Evolutionary conservation across 495 filamentous ascomycete species (phyloP), one percentile per base, ranked within the genome.

Genomic region (Aspergillus avenaceus): DNA sequence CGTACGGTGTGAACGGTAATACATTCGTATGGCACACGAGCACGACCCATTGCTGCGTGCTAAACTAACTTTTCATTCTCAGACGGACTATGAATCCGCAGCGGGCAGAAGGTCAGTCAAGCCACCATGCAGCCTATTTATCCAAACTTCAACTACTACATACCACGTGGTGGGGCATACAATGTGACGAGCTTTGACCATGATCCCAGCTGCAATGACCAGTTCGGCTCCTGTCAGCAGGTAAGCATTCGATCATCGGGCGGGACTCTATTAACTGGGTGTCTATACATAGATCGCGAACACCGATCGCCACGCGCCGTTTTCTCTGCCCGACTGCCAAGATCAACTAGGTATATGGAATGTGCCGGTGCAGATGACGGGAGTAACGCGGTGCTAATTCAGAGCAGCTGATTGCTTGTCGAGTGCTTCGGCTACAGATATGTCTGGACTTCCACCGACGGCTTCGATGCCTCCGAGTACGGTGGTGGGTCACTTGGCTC

Each of bases 21-120:
- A 76, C 69, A 3, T 78, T 78, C 56, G 74, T 79, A 56, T 32
- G 75, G 67, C 52, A 14, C 14, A n/a, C n/a, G n/a, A n/a, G n/a
- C n/a, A n/a, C n/a, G n/a, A n/a, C n/a, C n/a, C n/a, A 8, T 41
- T 11, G 23, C 12, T 24, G 41, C 18, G 13, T 34, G 37, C 26
- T 41, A 9, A 16, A 7, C 22, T n/a, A n/a, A 52, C 14, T 16
- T 31, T 51, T 32, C 9, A 22, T 26, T 9, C 34, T 24, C 29
- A 78, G 75, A 45, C 52, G 36, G 64, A 70, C 43, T 75, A 72
- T 61, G 23, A 51, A n/a, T 59, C 61, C 16, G 74, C 76, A n/a
- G 56, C 47, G 4, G 49, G 55, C 28, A 50, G 60, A 45, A 63
- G 60, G 60, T 63, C n/a, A n/a, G n/a, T n/a, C n/a, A n/a, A n/a